A percentile compares a stretch with the other conserved stretches of the same genome.
Evolutionary conservation across 331 rosid species (phyloP).

Genomic region (Rhamnella rubrinervis): DNA sequence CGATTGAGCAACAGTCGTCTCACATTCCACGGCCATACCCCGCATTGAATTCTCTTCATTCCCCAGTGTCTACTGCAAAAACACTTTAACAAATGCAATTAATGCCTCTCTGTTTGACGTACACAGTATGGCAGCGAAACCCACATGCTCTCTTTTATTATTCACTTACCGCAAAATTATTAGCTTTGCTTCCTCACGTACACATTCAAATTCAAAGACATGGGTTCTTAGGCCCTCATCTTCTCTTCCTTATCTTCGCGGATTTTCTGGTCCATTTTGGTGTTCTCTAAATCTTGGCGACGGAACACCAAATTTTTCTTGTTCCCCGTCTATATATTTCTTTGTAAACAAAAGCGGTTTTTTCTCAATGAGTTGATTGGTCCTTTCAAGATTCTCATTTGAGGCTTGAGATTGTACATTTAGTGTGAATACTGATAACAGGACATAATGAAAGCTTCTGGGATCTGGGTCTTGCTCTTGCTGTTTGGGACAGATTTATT

Average conservation of each 20-base stretch:
- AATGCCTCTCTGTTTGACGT: slow-evolving; percentile 26
- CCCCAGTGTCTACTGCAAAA: slow-evolving; percentile 25
- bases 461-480: slow-evolving; percentile 38
- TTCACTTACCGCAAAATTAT: slow-evolving; percentile 5
- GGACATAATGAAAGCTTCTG: slow-evolving; percentile 56
- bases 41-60: slow-evolving; percentile 22
- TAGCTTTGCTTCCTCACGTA: background rate
- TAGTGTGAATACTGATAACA: background rate
- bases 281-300: slow-evolving; percentile 14
- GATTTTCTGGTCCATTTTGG: slow-evolving; percentile 20
- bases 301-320: slow-evolving; percentile 4
- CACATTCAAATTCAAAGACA: slow-evolving; percentile 16
- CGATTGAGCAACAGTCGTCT: slow-evolving; percentile 18
- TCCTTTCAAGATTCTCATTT: background rate
- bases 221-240: slow-evolving; percentile 25
- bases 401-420: slow-evolving; percentile 2
- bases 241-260: slow-evolving; percentile 21
- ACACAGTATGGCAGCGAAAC: slow-evolving; percentile 12
- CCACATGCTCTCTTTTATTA: slow-evolving; percentile 34
- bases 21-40: slow-evolving; percentile 35
- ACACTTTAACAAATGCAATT: slow-evolving; percentile 26
- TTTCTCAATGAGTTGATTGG: slow-evolving; percentile 12
- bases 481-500: slow-evolving; percentile 31
- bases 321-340: background rate
- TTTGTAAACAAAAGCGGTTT: background rate